Evolutionary conservation across 2,329 filamentous ascomycete species (phyloP), one percentile per base, ranked within the genome.

Genomic region (Volutella citrinella): DNA sequence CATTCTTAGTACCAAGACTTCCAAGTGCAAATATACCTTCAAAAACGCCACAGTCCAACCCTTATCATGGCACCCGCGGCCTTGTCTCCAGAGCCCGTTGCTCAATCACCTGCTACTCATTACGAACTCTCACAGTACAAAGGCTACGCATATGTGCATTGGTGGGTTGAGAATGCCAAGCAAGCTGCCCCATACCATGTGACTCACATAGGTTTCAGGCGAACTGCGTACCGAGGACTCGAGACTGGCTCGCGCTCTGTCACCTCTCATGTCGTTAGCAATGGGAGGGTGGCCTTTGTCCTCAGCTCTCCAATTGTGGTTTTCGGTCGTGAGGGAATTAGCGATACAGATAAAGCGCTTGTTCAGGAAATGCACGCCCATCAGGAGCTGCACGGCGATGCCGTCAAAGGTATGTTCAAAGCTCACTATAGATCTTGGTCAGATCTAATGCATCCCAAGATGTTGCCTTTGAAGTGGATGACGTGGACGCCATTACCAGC

Each of bases 101-200:
- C n/a, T n/a, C n/a, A n/a, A n/a, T n/a, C n/a, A n/a, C n/a, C n/a
- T n/a, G n/a, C n/a, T n/a, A n/a, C n/a, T n/a, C n/a, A n/a, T n/a
- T n/a, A n/a, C n/a, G n/a, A n/a, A n/a, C n/a, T n/a, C n/a, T n/a
- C n/a, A n/a, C n/a, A 72, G 57, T 90, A 94, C 68, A 78, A 79
- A 42, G 89, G 87, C 56, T 96, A 95, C 61, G 87, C 95, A 65
- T 87, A 95, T 63, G 78, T 95, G 36, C 90, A 88, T 49, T 96
- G 90, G 90, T 95, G 88, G 70, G 91, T 96, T 19, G 89, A 89
- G 58, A 97, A 97, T 59, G 90, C 91, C 52, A 96, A 96, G 68
- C 90, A 96, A 70, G 87, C 89, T 4, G 90, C 90, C 23, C 76
- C 84, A 11, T 96, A 87, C 68, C 96, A 95, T 67, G 82, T 84